Conservation (phyloP, 306 rosid species). For the Echinosophora koreensis region DNA sequence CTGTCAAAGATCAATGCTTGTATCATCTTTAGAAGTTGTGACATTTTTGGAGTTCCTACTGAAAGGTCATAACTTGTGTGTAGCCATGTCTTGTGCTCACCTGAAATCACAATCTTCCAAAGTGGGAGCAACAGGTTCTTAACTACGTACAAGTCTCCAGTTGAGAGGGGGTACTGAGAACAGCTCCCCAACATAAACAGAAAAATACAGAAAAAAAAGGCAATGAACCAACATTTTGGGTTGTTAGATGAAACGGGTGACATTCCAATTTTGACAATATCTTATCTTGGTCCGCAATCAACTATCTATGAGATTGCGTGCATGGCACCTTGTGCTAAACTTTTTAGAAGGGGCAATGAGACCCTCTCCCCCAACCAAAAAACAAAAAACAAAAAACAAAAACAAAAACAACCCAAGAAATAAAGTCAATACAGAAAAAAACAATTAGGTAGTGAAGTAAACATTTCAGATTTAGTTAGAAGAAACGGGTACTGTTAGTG, state of each 20-base stretch:
- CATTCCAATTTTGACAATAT: slow-evolving; percentile 1
- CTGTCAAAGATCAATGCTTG: slow-evolving; percentile 12
- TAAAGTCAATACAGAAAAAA: not conserved
- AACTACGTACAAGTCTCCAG: not conserved
- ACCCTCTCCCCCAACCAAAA: not conserved
- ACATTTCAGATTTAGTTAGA: slow-evolving; percentile 31
- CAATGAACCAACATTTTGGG: not conserved
- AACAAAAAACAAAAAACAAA: no score
- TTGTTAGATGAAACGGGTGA: not conserved
- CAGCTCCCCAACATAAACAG: not conserved
- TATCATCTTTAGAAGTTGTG: not conserved
- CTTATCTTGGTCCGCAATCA: slow-evolving; percentile 5
- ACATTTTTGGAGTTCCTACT: slow-evolving; percentile 1
- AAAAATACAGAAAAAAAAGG: slow-evolving; percentile 11
- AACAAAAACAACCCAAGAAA: not conserved
- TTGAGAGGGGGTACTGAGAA: not conserved
- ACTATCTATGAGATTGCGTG: slow-evolving; percentile 25
- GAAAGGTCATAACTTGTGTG: slow-evolving; percentile 31
- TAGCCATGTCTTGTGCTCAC: slow-evolving; percentile 26
- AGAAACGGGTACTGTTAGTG: not conserved
- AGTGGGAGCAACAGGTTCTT: not conserved
- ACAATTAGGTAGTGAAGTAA: slow-evolving; percentile 14
- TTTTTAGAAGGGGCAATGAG: slow-evolving; percentile 3
- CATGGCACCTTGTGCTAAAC: not conserved
- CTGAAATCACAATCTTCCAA: slow-evolving; percentile 9